These are phyloP conservation scores for Hanseniaspora lindneri DNA, from an alignment of 805 yeast genomes.

Conservation along the genomic window DNA sequence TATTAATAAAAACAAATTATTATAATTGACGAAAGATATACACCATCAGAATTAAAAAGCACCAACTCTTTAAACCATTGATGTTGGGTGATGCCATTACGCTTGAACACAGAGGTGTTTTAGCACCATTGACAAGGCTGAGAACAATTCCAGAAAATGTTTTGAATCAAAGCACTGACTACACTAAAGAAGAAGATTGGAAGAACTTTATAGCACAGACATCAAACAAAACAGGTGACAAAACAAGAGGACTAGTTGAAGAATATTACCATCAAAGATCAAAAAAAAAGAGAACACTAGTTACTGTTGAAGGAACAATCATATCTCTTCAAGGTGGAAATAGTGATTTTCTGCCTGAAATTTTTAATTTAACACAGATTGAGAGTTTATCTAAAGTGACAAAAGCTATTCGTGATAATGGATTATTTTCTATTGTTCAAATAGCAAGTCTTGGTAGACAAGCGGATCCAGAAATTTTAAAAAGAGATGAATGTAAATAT, in stretches of 20 bases:
- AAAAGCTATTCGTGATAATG: constrained; percentile 40
- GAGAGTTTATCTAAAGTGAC: constrained; percentile 40
- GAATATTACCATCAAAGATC: constrained; percentile 50
- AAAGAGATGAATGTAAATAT: constrained; percentile 30
- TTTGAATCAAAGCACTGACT: neutral
- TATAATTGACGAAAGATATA: constrained; percentile 13
- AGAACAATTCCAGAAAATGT: constrained; percentile 27
- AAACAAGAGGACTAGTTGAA: constrained; percentile 33
- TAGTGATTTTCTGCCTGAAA: constrained; percentile 37
- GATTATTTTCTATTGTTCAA: constrained; percentile 38
- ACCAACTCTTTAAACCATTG: constrained; percentile 35
- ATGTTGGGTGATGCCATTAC: constrained; percentile 31
- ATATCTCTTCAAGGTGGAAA: constrained; percentile 35
- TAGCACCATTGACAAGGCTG: constrained; percentile 37
- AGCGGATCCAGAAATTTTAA: constrained; percentile 32
- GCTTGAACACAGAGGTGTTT: constrained; percentile 32
- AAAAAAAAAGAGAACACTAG: constrained; percentile 42
- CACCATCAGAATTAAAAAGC: constrained; percentile 25
- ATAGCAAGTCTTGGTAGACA: constrained; percentile 40
- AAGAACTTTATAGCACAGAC: neutral
- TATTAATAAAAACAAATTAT: too few species aligned
- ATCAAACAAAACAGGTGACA: constrained; percentile 27
- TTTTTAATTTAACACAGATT: constrained; percentile 38
- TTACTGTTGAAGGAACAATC: constrained; percentile 50
- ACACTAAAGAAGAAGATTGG: constrained; percentile 1